Conservation (phyloP, 192 early-diverging fungal species). For the Rhizoclosmatium globosum region DNA sequence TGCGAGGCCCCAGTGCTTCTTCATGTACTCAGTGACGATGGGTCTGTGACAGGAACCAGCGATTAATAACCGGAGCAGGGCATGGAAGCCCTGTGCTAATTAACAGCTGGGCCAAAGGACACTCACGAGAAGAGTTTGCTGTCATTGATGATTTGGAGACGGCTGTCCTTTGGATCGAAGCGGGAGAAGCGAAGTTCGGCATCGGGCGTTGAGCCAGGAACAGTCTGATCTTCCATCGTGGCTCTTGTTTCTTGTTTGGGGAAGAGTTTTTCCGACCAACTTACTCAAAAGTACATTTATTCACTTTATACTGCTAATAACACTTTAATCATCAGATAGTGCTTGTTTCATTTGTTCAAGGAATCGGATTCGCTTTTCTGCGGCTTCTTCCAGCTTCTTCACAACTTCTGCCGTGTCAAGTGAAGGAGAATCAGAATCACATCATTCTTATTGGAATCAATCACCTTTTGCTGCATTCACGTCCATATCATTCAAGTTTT, state of each 20-base stretch:
- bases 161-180: conserved; percentile 44
- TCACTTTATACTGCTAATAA: not conserved
- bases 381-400: not conserved
- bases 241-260: not conserved
- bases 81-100: not conserved
- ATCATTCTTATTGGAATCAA: no score
- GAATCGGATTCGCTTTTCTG: not conserved
- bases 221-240: not conserved
- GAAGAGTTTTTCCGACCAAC: not conserved
- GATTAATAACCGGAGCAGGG: not conserved
- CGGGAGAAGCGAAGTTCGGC: conserved; percentile 31
- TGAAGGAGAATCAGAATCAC: no score
- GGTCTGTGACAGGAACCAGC: conserved; percentile 55
- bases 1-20: conserved; percentile 78
- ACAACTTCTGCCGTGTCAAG: no score
- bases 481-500: no score
- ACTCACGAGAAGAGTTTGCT: conserved; percentile 81
- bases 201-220: conserved; percentile 17
- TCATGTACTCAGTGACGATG: conserved; percentile 79
- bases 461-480: no score
- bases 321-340: not conserved
- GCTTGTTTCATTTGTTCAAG: not conserved
- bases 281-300: not conserved
- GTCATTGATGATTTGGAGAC: conserved; percentile 81
- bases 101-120: not conserved